Conservation (phyloP, 257 asterid genomes). For the Ilex asprella region DNA sequence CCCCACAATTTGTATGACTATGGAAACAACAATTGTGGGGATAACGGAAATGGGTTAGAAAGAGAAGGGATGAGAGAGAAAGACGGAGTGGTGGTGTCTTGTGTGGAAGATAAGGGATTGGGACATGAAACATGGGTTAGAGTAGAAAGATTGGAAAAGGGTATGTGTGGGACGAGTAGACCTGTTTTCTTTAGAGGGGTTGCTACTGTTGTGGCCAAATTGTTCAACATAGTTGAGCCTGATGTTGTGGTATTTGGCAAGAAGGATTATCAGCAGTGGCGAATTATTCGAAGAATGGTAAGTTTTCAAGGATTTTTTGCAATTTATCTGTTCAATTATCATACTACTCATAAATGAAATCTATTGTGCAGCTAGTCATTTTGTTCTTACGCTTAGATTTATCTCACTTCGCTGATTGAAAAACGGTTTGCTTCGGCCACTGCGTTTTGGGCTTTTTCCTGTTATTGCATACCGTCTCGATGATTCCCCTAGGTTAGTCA, state of each 20-base stretch:
- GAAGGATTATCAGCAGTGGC: slow-evolving; percentile 97
- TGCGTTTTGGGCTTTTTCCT: too few relatives aligned
- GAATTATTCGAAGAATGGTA: slow-evolving; percentile 75
- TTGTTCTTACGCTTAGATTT: too few relatives aligned
- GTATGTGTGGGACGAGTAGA: slow-evolving; percentile 84
- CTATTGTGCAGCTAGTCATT: too few relatives aligned
- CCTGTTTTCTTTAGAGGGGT: slow-evolving; percentile 93
- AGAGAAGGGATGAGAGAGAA: slow-evolving; percentile 1
- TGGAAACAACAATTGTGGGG: slow-evolving; percentile 18
- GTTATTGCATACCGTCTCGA: too few relatives aligned
- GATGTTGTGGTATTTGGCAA: slow-evolving; percentile 90
- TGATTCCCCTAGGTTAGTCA: too few relatives aligned
- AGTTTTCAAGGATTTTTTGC: background rate
- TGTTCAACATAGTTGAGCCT: slow-evolving; percentile 87
- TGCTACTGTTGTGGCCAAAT: slow-evolving; percentile 80
- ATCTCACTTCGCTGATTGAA: too few relatives aligned
- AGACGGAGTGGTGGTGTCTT: slow-evolving; percentile 39
- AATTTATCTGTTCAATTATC: too few relatives aligned
- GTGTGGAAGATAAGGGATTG: slow-evolving; percentile 55
- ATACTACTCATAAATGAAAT: too few relatives aligned
- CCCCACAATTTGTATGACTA: slow-evolving; percentile 73
- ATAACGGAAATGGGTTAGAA: slow-evolving; percentile 2
- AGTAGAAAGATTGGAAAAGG: slow-evolving; percentile 70
- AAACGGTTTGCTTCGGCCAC: too few relatives aligned
- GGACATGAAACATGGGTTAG: slow-evolving; percentile 92